Percentiles rank a stretch among this genome's conserved stretches.
Conservation (phyloP, 768 basidiomycete genomes). For the Saitozyma podzolica region DNA sequence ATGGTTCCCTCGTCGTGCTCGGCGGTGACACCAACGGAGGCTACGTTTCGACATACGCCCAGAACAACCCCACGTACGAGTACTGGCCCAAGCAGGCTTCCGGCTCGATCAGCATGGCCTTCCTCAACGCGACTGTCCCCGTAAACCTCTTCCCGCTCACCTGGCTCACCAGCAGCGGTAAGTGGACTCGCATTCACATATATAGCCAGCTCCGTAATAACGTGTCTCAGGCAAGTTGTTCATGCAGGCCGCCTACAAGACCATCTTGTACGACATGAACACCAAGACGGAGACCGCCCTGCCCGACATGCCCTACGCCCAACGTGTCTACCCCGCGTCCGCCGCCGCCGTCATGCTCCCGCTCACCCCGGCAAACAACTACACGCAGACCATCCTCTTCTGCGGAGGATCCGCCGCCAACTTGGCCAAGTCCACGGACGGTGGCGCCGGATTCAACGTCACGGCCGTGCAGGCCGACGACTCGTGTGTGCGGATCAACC, state of each 20-base stretch:
- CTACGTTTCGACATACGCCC: conserved; percentile 68
- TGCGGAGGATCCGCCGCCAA: conserved; percentile 73
- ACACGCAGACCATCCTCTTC: conserved; percentile 79
- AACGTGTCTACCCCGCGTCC: conserved; percentile 60
- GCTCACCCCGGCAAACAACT: conserved; percentile 84
- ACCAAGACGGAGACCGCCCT: conserved; percentile 63
- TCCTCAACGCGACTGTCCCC: conserved; percentile 69
- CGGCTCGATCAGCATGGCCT: conserved; percentile 63
- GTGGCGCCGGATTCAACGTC: conserved; percentile 65
- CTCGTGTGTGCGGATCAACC: conserved; percentile 81
- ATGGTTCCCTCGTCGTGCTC: conserved; percentile 75
- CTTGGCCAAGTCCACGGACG: conserved; percentile 66
- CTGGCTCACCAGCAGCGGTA: conserved; percentile 60
- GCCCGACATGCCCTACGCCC: conserved; percentile 61
- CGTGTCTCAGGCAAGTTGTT: conserved; percentile 49
- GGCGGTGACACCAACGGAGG: conserved; percentile 59
- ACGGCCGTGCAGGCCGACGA: conserved; percentile 60
- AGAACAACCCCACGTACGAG: conserved; percentile 66
- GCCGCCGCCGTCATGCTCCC: conserved; percentile 88
- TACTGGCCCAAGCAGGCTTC: conserved; percentile 73
- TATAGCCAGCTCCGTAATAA: conserved; percentile 5
- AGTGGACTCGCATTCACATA: conserved; percentile 3
- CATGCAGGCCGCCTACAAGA: conserved; percentile 53
- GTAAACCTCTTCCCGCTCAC: conserved; percentile 72
- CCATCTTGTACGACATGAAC: conserved; percentile 66